Evolutionary conservation across 352 stramenopile species (phyloP).

Genomic region (Phytophthora pluvialis): DNA sequence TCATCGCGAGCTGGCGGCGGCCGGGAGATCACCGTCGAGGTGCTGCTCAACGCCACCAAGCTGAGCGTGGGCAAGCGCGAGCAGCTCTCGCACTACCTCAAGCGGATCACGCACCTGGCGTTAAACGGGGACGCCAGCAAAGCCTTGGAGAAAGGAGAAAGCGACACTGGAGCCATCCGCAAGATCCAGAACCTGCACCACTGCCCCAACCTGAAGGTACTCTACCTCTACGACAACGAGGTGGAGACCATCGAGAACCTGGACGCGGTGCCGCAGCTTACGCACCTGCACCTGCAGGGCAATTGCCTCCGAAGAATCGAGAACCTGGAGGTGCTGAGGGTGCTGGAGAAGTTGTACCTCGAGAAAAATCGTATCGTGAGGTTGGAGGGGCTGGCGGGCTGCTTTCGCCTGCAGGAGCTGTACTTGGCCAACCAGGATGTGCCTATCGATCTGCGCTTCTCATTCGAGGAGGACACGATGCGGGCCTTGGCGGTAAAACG

Average conservation of each 20-base stretch:
- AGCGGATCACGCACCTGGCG: conserved; percentile 74
- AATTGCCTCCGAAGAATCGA: conserved; percentile 67
- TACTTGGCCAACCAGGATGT: conserved; percentile 70
- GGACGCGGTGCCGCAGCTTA: conserved; percentile 55
- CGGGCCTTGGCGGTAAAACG: conserved; percentile 44
- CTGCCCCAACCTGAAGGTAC: conserved; percentile 71
- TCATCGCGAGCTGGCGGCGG: conserved; percentile 12
- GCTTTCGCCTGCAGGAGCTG: conserved; percentile 56
- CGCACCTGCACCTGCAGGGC: conserved; percentile 78
- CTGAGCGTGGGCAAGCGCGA: conserved; percentile 72
- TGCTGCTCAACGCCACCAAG: conserved; percentile 69
- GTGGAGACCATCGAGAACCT: conserved; percentile 64
- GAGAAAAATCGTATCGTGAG: conserved; percentile 68
- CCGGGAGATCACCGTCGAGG: conserved; percentile 64
- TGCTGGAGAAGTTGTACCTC: conserved; percentile 78
- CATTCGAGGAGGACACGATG: conserved; percentile 56
- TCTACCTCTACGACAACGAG: conserved; percentile 86
- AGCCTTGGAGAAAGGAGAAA: conserved; percentile 8
- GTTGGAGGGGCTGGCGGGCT: conserved; percentile 53
- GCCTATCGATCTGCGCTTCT: conserved; percentile 35
- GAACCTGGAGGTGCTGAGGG: conserved; percentile 42
- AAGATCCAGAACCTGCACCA: conserved; percentile 67
- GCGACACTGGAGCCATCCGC: conserved; percentile 26
- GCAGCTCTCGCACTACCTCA: conserved; percentile 70
- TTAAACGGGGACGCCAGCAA: conserved; percentile 62